Evolutionary conservation across 2,329 filamentous ascomycete genomes (phyloP).

Genomic region (Clarireedia homoeocarpa): DNA sequence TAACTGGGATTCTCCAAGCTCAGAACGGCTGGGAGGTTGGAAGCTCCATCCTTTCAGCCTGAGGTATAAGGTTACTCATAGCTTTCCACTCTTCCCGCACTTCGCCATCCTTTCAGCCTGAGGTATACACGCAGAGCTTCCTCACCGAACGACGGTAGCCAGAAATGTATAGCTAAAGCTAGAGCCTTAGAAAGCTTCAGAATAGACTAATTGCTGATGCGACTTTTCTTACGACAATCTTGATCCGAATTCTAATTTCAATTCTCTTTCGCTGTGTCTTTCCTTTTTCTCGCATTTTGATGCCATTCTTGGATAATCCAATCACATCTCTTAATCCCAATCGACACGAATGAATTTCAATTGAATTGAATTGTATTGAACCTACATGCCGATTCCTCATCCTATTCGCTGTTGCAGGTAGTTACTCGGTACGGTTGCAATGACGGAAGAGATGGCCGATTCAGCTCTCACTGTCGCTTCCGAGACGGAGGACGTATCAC

Average conservation of each 20-base stretch:
- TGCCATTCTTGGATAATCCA: too few relatives aligned
- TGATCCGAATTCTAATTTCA: not conserved
- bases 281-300: too few relatives aligned
- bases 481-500: conserved; percentile 14
- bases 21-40: too few relatives aligned
- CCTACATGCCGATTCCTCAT: not conserved
- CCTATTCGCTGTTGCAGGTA: not conserved
- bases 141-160: not conserved
- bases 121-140: not conserved
- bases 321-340: not conserved
- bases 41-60: too few relatives aligned
- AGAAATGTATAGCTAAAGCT: not conserved
- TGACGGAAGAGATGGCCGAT: conserved; percentile 4
- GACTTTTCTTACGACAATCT: not conserved
- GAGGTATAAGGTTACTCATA: too few relatives aligned
- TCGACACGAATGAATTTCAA: not conserved
- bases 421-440: not conserved
- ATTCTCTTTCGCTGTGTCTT: not conserved
- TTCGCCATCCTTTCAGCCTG: too few relatives aligned
- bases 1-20: too few relatives aligned
- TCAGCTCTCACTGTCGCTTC: conserved; percentile 17
- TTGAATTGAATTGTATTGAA: not conserved
- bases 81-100: too few relatives aligned
- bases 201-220: not conserved
- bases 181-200: conserved; percentile 2